Percentiles rank a stretch among this genome's conserved stretches.
Conservation (phyloP, 805 yeast species). For the Wickerhamiella parazyma region DNA sequence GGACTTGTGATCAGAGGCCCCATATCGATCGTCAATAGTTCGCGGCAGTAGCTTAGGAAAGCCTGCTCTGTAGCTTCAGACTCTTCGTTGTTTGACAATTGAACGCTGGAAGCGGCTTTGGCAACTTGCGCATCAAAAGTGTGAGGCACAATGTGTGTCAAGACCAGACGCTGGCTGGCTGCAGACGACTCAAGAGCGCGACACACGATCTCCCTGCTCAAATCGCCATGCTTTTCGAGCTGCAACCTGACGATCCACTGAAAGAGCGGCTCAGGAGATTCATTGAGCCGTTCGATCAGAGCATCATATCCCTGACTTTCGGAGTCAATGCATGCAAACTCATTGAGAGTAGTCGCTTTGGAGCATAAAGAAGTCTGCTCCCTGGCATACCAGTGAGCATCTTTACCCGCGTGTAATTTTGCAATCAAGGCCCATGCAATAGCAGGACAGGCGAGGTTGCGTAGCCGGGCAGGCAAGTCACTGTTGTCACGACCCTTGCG, state of each 20-base stretch:
- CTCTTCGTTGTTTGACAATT: not conserved
- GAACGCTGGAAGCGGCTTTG: not conserved
- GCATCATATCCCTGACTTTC: not conserved
- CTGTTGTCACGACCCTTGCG: not conserved
- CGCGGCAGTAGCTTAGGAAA: not conserved
- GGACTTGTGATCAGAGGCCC: not conserved
- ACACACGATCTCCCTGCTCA: too few species aligned
- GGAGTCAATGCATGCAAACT: slow-evolving; percentile 3
- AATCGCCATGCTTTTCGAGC: not conserved
- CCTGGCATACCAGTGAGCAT: slow-evolving; percentile 11
- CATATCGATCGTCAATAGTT: not conserved
- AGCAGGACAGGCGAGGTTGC: slow-evolving; percentile 4
- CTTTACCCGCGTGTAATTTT: slow-evolving; percentile 4
- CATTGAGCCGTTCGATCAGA: not conserved
- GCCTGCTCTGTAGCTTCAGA: not conserved
- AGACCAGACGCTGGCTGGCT: not conserved
- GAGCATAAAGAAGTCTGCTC: slow-evolving; percentile 11
- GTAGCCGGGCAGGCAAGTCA: not conserved
- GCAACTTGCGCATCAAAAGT: not conserved
- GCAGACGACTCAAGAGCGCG: not conserved
- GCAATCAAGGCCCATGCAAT: slow-evolving; percentile 17
- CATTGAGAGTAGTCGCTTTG: not conserved
- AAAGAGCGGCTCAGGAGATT: not conserved
- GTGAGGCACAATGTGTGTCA: not conserved
- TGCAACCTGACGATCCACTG: not conserved